Evolutionary conservation across 805 yeast genomes (phyloP).

Genomic region (Yarrowia sp.): DNA sequence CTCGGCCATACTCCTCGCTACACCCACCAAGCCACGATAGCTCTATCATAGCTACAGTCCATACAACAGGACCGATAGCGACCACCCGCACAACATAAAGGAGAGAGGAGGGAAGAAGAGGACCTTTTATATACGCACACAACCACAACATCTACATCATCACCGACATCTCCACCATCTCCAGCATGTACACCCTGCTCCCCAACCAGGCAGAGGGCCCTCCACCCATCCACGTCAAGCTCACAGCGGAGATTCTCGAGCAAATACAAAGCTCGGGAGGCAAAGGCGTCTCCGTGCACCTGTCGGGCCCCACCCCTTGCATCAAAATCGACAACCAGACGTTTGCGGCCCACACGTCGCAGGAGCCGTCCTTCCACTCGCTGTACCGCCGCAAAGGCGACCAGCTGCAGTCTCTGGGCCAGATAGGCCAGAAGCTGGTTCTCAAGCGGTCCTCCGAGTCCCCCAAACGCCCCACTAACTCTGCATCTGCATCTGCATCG

Average conservation of each 20-base stretch:
- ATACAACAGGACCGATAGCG: background rate
- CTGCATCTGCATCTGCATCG: conserved; percentile 27
- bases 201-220: conserved; percentile 23
- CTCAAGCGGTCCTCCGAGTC: conserved; percentile 26
- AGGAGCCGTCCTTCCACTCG: conserved; percentile 22
- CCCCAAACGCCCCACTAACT: conserved; percentile 25
- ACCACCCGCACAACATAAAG: background rate
- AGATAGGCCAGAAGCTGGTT: conserved; percentile 16
- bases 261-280: conserved; percentile 10
- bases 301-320: background rate
- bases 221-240: conserved; percentile 25
- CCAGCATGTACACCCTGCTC: conserved; percentile 18
- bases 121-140: background rate
- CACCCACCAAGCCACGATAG: too few species aligned
- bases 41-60: too few species aligned
- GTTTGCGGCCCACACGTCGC: conserved; percentile 23
- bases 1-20: too few species aligned
- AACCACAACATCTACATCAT: background rate
- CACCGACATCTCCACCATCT: background rate
- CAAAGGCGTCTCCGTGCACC: conserved; percentile 1
- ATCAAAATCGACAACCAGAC: conserved; percentile 1
- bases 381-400: conserved; percentile 15
- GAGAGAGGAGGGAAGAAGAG: too few species aligned
- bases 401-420: conserved; percentile 11
- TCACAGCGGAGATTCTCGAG: conserved; percentile 25